Evolutionary conservation across 1,284 basidiomycete genomes (phyloP), one percentile per base, ranked within the genome.

Genomic region (Ganoderma resinaceum): DNA sequence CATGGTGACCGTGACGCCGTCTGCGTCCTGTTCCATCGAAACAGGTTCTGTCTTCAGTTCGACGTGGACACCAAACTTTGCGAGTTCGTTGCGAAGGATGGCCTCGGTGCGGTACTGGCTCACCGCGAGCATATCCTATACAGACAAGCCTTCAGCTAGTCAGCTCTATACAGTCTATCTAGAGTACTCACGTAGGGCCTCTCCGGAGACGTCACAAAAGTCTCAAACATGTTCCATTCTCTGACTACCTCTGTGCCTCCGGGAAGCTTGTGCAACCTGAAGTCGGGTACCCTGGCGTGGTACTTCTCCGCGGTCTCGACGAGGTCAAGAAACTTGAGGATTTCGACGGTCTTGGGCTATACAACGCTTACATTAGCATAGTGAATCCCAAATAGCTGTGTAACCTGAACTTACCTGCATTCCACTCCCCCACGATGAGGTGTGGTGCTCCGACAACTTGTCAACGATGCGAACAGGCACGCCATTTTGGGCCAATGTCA

Each of bases 11-110:
- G 60, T 62, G 35, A 82, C 78, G 7, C 62, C 65, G 20, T 79
- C 72, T 0, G 38, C 63, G 29, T 74, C 62, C 62, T 82, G 80
- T 62, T 75, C 69, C 8, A 81, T 58, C 4, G 66, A 49, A 12
- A 72, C 53, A 5, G 81, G 74, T 63, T 79, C 79, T 0, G 75
- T 76, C 1, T 72, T 72, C 0, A 76, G 66, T 65, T 82, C 81
- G 9, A 82, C 77, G 1, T 73, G 52, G 7, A 78, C 70, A 5
- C 74, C 76, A 37, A 68, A 66, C 23, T 72, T 73, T 33, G 69
- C 68, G 1, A 82, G 73, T 42, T 80, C 78, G 3, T 66, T 33
- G 5, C 80, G 76, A 6, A 83, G 68, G 23, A 81, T 75, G 2
- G 53, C 71, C 63, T 82, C 79, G 0, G 78, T 79, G 20, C 77